Evolutionary conservation across 345 rosid genomes (phyloP).

Genomic region (Arabidopsis suecica): DNA sequence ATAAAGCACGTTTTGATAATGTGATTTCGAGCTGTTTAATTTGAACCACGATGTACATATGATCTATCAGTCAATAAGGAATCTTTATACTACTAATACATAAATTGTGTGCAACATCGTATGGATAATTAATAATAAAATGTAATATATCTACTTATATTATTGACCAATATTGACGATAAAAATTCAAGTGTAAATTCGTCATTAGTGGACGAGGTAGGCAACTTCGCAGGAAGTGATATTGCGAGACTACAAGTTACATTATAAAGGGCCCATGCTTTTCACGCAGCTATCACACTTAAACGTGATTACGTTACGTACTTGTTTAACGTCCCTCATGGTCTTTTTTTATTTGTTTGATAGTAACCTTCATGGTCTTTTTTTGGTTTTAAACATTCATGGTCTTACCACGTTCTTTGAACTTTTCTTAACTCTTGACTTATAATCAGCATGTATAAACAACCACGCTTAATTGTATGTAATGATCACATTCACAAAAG

Average conservation of each 20-base stretch:
- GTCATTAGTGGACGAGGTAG: constrained; percentile 32
- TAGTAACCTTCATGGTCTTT: background rate
- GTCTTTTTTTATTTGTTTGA: background rate
- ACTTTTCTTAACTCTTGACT: constrained; percentile 22
- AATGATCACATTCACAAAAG: too few relatives aligned
- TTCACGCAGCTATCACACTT: constrained; percentile 3
- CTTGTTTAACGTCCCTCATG: background rate
- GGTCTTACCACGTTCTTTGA: constrained; percentile 42
- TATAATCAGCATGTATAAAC: constrained; percentile 5
- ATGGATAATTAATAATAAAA: background rate
- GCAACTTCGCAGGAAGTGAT: constrained; percentile 41
- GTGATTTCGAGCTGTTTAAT: background rate
- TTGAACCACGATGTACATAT: background rate
- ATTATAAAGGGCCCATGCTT: background rate
- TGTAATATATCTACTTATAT: background rate
- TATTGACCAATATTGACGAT: constrained; percentile 28
- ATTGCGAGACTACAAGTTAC: background rate
- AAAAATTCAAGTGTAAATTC: constrained; percentile 3
- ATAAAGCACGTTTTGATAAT: background rate
- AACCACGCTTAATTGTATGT: background rate
- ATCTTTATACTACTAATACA: background rate
- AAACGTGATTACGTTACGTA: constrained; percentile 33
- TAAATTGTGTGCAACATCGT: background rate
- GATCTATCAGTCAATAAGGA: background rate
- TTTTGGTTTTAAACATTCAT: constrained; percentile 20